Conservation (phyloP, 2,329 filamentous ascomycete species). For the Cladophialophora chaetospira region DNA sequence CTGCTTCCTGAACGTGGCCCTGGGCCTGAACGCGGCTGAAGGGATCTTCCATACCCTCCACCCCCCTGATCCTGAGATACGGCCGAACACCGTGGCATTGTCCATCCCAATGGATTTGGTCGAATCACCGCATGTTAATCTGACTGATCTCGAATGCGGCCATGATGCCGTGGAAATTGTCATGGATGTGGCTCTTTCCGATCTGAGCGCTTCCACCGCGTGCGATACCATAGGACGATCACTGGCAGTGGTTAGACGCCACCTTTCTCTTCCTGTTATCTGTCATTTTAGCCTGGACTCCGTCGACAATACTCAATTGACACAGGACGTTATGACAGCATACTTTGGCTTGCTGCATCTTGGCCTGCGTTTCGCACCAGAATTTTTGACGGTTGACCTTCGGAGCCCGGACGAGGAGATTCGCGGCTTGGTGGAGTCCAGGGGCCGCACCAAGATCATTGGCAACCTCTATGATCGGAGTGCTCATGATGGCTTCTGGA, state of each 20-base stretch:
- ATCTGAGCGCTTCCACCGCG: constrained; percentile 39
- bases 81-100: not conserved
- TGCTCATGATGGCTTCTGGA: not conserved
- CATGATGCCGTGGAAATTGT: not conserved
- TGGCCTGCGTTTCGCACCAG: constrained; percentile 42
- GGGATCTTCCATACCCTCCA: too few species aligned
- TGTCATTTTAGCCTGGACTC: constrained; percentile 50
- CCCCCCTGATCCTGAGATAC: not conserved
- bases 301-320: too few species aligned
- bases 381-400: constrained; percentile 43
- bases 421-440: not conserved
- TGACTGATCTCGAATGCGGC: not conserved
- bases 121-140: not conserved
- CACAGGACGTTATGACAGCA: not conserved
- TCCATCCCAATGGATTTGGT: not conserved
- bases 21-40: too few species aligned
- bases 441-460: not conserved
- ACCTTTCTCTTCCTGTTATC: constrained; percentile 59
- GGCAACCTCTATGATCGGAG: not conserved
- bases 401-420: constrained; percentile 32
- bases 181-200: not conserved
- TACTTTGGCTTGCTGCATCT: constrained; percentile 42
- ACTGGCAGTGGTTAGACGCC: constrained; percentile 58
- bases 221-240: constrained; percentile 54
- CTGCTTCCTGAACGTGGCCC: too few species aligned